These are phyloP conservation scores for Acmispon strigosus DNA, from an alignment of 306 rosid species.

Conservation along the genomic window DNA sequence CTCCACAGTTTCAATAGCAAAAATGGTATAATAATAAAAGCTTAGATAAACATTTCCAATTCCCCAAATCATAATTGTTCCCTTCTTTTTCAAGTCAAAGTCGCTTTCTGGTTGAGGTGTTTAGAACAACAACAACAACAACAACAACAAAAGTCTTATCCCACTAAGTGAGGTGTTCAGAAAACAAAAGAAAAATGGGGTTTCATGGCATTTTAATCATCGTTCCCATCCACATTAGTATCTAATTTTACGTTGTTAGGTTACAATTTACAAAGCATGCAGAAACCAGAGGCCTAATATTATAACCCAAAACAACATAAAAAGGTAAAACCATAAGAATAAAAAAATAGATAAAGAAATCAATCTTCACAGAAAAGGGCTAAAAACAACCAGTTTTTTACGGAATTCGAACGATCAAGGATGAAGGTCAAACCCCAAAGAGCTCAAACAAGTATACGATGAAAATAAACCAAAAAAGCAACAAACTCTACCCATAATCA, in stretches of 20 bases:
- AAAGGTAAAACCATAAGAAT: neutral
- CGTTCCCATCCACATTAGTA: neutral
- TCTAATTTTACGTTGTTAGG: neutral
- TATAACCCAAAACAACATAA: neutral
- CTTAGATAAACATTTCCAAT: neutral
- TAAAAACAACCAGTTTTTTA: neutral
- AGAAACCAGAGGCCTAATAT: neutral
- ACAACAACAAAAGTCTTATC: too few species aligned
- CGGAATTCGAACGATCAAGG: constrained; percentile 19
- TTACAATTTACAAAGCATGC: constrained; percentile 15
- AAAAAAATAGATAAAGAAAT: neutral
- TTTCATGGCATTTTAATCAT: neutral
- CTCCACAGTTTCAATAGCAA: neutral
- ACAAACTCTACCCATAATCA: neutral
- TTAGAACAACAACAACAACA: neutral
- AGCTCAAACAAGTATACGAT: neutral
- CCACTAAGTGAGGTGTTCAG: neutral
- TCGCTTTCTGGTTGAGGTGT: neutral
- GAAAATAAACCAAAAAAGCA: neutral
- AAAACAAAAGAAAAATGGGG: neutral
- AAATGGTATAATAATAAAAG: neutral
- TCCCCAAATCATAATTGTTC: neutral
- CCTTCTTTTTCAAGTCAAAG: neutral
- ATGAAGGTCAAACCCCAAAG: neutral
- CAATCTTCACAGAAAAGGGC: neutral